Conservation (phyloP, 768 basidiomycete species). For the Galerina sulciceps region DNA sequence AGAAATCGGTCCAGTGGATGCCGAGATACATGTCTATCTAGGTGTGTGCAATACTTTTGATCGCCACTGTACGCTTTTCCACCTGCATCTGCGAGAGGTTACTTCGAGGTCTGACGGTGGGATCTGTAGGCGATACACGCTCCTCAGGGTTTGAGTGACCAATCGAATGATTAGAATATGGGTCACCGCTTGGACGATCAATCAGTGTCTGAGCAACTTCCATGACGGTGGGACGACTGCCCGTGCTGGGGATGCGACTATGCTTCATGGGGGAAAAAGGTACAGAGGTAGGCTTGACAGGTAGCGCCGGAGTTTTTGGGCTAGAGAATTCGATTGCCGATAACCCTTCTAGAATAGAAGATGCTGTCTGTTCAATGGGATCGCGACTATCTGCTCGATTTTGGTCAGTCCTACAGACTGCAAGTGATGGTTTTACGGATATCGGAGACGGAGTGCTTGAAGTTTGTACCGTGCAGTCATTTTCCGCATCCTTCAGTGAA, state of each 20-base stretch:
- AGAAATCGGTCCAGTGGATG: too few relatives aligned
- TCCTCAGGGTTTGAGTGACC: not conserved
- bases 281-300: not conserved
- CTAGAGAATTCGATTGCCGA: not conserved
- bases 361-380: not conserved
- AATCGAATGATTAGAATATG: not conserved
- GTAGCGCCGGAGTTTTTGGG: not conserved
- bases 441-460: too few relatives aligned
- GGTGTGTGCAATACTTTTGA: too few relatives aligned
- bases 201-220: slow-evolving; percentile 71
- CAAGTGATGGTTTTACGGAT: too few relatives aligned
- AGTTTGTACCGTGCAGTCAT: too few relatives aligned
- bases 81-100: slow-evolving; percentile 31
- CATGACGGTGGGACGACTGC: slow-evolving; percentile 76
- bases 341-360: not conserved
- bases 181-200: slow-evolving; percentile 23
- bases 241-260: slow-evolving; percentile 67
- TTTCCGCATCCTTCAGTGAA: too few relatives aligned
- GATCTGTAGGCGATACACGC: slow-evolving; percentile 8
- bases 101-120: slow-evolving; percentile 23
- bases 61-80: too few relatives aligned
- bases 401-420: not conserved
- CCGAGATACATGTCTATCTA: too few relatives aligned
- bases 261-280: slow-evolving; percentile 34
- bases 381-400: not conserved